Conservation (phyloP, 441 rosid species). For the Aleurites moluccanus region DNA sequence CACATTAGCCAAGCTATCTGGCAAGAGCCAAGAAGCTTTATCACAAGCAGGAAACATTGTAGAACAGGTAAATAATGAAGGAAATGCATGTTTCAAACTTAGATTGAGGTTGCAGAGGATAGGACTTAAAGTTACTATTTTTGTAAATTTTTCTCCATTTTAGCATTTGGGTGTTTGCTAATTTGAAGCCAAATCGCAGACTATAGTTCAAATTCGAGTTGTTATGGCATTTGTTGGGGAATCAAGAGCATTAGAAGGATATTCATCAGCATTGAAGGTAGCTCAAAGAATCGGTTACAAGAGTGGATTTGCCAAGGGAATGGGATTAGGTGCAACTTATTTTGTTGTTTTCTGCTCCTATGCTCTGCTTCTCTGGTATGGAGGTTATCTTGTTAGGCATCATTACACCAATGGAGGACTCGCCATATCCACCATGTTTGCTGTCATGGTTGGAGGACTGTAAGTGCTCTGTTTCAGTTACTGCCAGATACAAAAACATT, state of each 20-base stretch:
- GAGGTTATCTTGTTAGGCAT: conserved; percentile 92
- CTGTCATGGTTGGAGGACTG: conserved; percentile 99
- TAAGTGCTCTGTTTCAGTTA: conserved; percentile 41
- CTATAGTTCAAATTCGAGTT: conserved; percentile 89
- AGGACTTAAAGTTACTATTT: neutral
- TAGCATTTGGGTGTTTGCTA: conserved; percentile 32
- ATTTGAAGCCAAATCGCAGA: conserved; percentile 52
- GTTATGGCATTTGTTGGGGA: conserved; percentile 94
- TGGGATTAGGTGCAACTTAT: conserved; percentile 98
- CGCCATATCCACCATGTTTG: conserved; percentile 97
- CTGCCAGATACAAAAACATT: neutral
- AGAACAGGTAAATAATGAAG: conserved; percentile 62
- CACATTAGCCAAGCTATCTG: conserved; percentile 73
- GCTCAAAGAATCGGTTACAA: conserved; percentile 88
- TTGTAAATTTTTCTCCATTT: conserved; percentile 19
- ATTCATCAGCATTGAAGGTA: conserved; percentile 74
- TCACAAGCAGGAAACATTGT: conserved; percentile 94
- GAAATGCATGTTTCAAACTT: neutral
- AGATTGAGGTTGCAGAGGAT: neutral
- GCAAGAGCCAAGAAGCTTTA: conserved; percentile 83
- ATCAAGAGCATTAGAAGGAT: conserved; percentile 79
- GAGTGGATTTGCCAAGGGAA: conserved; percentile 88
- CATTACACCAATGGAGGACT: conserved; percentile 98
- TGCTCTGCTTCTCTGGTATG: conserved; percentile 98
- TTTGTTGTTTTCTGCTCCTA: conserved; percentile 96